Evolutionary conservation across 1,284 basidiomycete species (phyloP), one percentile per base, ranked within the genome.

Genomic region (Moesziomyces sp.): DNA sequence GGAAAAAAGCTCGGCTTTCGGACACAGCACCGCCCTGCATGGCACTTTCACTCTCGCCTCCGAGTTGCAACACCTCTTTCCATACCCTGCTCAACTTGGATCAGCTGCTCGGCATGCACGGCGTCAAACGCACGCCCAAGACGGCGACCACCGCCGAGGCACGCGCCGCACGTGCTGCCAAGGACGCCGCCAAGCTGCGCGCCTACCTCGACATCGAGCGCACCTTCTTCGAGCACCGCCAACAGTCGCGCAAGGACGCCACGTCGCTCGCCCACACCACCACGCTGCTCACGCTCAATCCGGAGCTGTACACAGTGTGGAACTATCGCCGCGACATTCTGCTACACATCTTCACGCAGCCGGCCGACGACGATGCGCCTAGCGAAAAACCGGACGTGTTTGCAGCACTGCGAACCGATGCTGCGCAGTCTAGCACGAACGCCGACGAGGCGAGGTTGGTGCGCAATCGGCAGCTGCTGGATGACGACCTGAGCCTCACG

Each of bases 251-350:
- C 18, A 71, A 74, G 42, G 62, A 70, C 23, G 13, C 46, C 2
- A 60, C 57, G 0, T 69, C 74, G 4, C 67, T 83, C 28, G 67
- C 77, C 14, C 68, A 62, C 30, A 82, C 80, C 1, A 76, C 78
- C 3, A 64, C 72, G 16, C 54, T 84, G 19, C 66, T 84, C 5
- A 61, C 77, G 7, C 53, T 78, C 47, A 84, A 83, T 56, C 82
- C 82, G 10, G 82, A 84, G 46, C 71, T 79, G 33, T 83, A 82
- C 55, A 80, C 81, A 7, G 80, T 70, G 5, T 84, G 82, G 82
- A 84, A 83, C 56, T 83, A 76, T 55, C 68, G 82, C 3, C 55
- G 82, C 1, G 55, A 67, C 11, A 60, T 83, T 6, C 60, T 83
- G 11, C 35, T 63, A 16, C 26, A 59, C n/a, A 46, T 82, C 10